phyloP scores from a whole-genome alignment of 345 rosid species.

The Salix udensis region DNA sequence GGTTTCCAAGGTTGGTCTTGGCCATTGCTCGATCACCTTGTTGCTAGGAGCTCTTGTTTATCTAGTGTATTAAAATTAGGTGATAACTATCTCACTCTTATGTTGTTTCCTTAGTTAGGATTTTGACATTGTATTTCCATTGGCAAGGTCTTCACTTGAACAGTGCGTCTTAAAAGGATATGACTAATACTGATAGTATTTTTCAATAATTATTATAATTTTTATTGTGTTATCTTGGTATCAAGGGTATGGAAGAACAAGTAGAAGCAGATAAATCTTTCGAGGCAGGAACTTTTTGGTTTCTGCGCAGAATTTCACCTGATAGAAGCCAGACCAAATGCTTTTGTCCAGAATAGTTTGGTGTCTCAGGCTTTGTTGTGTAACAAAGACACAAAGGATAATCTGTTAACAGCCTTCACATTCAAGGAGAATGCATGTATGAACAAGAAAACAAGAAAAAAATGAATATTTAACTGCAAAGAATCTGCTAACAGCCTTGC shows the following conservation, averaged over 20 bases:
- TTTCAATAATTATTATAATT: too few species aligned
- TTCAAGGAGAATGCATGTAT: neutral
- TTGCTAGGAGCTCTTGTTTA: slow-evolving; percentile 16
- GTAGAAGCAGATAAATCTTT: neutral
- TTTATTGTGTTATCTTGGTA: too few species aligned
- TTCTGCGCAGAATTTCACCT: neutral
- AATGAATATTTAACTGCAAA: neutral
- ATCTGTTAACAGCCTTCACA: neutral
- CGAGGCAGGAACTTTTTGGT: neutral
- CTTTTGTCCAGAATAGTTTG: neutral
- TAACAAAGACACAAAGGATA: neutral
- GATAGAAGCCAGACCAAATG: neutral
- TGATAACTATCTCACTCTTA: neutral
- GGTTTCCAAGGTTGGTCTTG: slow-evolving; percentile 10
- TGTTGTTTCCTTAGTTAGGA: neutral
- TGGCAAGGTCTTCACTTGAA: too few species aligned
- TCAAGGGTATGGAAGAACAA: neutral
- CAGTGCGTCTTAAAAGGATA: too few species aligned
- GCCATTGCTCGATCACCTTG: slow-evolving; percentile 2
- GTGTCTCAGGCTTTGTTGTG: neutral
- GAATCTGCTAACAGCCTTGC: neutral
- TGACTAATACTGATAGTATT: too few species aligned
- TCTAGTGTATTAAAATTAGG: neutral
- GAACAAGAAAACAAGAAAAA: neutral
- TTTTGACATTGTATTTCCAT: neutral